Conservation (phyloP, 192 early-diverging fungal genomes). For the Podila minutissima region DNA sequence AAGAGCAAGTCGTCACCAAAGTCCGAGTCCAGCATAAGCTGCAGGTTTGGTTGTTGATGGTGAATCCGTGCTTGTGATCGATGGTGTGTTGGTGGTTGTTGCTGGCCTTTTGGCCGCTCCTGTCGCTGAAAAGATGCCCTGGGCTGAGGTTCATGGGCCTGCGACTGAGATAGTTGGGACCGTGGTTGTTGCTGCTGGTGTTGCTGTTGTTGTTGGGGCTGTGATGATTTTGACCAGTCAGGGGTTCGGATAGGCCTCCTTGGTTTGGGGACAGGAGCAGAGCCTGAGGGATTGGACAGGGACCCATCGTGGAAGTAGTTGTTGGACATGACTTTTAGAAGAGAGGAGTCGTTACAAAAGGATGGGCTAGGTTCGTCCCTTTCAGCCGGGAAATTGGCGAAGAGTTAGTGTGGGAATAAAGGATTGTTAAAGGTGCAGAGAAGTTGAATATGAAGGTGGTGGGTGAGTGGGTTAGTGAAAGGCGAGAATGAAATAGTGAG, state of each 20-base stretch:
- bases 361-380: no score
- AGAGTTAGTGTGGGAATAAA: no score
- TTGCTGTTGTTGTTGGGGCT: conserved; percentile 19
- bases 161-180: background rate
- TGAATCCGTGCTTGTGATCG: background rate
- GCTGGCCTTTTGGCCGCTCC: conserved; percentile 5
- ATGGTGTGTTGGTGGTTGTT: background rate
- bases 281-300: no score
- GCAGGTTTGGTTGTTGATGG: background rate
- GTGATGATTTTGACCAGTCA: background rate
- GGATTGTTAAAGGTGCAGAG: background rate
- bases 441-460: background rate
- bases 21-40: background rate
- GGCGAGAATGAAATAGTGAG: background rate
- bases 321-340: background rate
- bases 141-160: no score
- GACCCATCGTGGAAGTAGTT: background rate
- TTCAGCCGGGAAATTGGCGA: no score
- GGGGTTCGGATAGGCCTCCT: background rate
- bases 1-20: background rate
- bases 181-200: conserved; percentile 3
- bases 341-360: no score
- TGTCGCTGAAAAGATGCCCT: conserved; percentile 2
- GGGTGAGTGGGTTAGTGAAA: background rate
- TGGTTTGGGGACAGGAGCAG: background rate